Evolutionary conservation across 2,329 filamentous ascomycete species (phyloP).

Genomic region (Leptographium galeiforme): DNA sequence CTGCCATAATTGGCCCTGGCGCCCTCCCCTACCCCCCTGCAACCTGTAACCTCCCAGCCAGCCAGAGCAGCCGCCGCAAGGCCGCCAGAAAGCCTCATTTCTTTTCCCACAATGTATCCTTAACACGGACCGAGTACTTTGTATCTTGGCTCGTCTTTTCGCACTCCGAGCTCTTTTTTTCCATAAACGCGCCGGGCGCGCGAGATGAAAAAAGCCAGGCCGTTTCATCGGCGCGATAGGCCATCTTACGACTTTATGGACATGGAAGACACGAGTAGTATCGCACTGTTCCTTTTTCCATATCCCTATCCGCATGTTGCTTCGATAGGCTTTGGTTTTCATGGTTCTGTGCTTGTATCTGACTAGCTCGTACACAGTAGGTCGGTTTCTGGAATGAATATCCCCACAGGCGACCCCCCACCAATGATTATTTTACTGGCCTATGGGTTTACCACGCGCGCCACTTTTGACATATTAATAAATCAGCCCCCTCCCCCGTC

Average conservation of each 20-base stretch:
- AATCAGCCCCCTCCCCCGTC: conserved; percentile 6
- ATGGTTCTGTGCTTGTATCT: background rate
- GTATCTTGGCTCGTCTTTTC: no score
- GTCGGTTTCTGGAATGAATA: conserved; percentile 1
- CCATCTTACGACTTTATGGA: background rate
- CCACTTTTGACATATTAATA: conserved; percentile 9
- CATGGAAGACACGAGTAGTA: background rate
- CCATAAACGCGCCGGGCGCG: no score
- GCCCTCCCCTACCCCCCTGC: no score
- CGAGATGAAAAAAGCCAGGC: no score
- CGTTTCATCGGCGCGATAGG: background rate
- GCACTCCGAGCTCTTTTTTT: no score
- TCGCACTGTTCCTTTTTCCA: background rate
- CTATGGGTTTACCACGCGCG: background rate
- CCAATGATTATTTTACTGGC: background rate
- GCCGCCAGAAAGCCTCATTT: no score
- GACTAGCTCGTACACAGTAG: background rate
- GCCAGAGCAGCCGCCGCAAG: no score
- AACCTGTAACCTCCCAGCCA: no score
- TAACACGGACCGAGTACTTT: no score
- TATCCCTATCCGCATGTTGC: background rate
- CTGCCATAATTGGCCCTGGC: no score
- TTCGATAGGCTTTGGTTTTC: background rate
- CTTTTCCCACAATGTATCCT: no score
- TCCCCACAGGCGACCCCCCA: background rate